Evolutionary conservation across 176 grass and related monocot genomes (phyloP).

Genomic region (Oryza coarctata): DNA sequence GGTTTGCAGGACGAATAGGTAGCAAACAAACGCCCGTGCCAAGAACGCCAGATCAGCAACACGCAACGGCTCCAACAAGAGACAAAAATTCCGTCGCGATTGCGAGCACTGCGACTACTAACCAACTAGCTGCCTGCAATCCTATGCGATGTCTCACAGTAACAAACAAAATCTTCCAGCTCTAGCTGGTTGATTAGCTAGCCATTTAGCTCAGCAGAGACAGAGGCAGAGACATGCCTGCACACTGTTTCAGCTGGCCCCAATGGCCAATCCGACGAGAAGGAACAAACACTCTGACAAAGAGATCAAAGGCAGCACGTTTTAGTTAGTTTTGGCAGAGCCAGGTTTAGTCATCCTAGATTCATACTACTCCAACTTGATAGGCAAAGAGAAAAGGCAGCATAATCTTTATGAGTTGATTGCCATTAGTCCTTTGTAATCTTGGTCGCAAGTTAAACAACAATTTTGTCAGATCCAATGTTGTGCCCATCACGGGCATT

Average conservation of each 20-base stretch:
- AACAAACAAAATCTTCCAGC: neutral
- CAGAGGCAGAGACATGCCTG: neutral
- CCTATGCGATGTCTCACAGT: neutral
- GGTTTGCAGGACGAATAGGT: neutral
- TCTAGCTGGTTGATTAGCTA: neutral
- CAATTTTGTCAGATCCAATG: neutral
- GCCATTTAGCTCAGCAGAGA: neutral
- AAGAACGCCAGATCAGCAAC: conserved; percentile 12
- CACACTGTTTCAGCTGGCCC: neutral
- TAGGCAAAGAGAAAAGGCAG: neutral
- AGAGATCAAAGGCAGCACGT: too few species aligned
- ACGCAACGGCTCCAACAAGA: neutral
- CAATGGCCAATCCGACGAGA: neutral
- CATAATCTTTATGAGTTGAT: neutral
- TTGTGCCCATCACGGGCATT: neutral
- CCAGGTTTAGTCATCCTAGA: too few species aligned
- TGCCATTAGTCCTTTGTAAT: neutral
- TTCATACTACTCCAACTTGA: too few species aligned
- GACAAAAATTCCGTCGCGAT: neutral
- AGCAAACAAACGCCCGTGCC: conserved; percentile 37
- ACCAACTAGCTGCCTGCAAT: neutral
- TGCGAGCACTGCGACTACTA: neutral
- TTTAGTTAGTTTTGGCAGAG: too few species aligned
- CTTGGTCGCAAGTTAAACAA: neutral
- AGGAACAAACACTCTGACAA: too few species aligned